Percentiles rank a stretch among this genome's conserved stretches.
These are phyloP conservation scores for Backusella circina DNA, from an alignment of 192 early-diverging fungal species.

Conservation along the genomic window DNA sequence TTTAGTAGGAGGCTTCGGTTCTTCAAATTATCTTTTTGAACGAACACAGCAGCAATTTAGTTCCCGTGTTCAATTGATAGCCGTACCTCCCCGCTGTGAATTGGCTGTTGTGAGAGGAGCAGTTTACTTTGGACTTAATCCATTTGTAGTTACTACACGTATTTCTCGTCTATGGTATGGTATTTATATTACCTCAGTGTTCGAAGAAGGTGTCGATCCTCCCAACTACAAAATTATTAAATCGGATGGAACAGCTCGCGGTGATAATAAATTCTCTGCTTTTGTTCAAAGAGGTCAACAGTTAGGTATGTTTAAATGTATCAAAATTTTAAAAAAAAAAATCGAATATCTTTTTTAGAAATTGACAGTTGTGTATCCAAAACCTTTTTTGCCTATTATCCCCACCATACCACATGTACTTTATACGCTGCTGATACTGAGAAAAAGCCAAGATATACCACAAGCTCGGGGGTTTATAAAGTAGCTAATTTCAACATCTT, in stretches of 20 bases:
- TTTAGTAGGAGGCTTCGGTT: conserved; percentile 54
- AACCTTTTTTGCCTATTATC: conserved; percentile 41
- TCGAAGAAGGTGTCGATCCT: conserved; percentile 50
- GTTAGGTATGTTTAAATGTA: conserved; percentile 13
- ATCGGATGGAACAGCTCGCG: conserved; percentile 41
- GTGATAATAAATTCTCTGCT: conserved; percentile 47
- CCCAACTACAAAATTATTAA: conserved; percentile 44
- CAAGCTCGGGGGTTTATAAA: conserved; percentile 35
- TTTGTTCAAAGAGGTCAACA: conserved; percentile 38
- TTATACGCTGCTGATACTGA: conserved; percentile 38
- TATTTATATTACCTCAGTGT: conserved; percentile 44
- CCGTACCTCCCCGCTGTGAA: conserved; percentile 53
- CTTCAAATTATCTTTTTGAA: conserved; percentile 49
- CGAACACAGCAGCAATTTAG: conserved; percentile 47
- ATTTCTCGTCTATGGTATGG: conserved; percentile 52
- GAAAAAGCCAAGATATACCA: conserved; percentile 33
- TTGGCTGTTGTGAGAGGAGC: conserved; percentile 55
- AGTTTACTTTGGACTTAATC: conserved; percentile 50
- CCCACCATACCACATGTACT: conserved; percentile 41
- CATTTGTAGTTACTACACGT: conserved; percentile 46
- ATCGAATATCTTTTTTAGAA: conserved; percentile 14
- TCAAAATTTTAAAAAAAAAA: not conserved
- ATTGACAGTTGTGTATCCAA: conserved; percentile 38
- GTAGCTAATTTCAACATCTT: conserved; percentile 39
- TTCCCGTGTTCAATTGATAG: conserved; percentile 43